phyloP scores from a whole-genome alignment of 2,329 filamentous ascomycete species.

The Cladosporium sp. region DNA sequence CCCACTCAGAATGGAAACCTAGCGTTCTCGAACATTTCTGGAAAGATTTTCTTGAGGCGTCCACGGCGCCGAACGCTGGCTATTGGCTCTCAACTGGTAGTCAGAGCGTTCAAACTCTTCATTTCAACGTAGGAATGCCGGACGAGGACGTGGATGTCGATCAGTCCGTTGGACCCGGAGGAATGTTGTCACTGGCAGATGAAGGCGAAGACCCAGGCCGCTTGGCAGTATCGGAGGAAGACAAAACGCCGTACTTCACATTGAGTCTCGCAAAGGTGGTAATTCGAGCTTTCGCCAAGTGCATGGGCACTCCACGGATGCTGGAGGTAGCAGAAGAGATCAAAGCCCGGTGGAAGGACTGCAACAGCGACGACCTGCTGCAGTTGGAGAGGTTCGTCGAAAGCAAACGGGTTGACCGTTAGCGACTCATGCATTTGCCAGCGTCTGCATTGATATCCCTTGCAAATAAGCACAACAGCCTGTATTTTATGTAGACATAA shows the following conservation, averaged over 20 bases:
- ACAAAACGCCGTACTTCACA: constrained; percentile 30
- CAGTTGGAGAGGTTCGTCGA: no score
- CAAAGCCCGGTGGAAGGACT: constrained; percentile 29
- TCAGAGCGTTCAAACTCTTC: neutral
- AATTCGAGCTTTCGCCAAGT: constrained; percentile 58
- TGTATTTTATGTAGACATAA: no score
- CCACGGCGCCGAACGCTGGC: neutral
- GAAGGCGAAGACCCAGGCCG: constrained; percentile 15
- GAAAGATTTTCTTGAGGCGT: constrained; percentile 53
- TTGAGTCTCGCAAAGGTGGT: constrained; percentile 53
- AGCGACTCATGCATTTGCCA: neutral
- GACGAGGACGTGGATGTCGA: neutral
- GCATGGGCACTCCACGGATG: constrained; percentile 47
- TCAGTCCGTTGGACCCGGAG: constrained; percentile 9
- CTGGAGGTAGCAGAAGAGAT: constrained; percentile 50
- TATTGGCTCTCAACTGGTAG: neutral
- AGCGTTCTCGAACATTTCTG: constrained; percentile 63
- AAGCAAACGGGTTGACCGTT: no score
- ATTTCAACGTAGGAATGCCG: neutral
- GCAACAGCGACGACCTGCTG: neutral
- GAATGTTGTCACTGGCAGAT: constrained; percentile 16
- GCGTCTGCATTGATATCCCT: constrained; percentile 2
- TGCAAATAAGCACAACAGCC: neutral
- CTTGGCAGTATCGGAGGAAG: constrained; percentile 14
- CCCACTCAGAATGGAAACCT: constrained; percentile 64